Evolutionary conservation across 208 protist species (phyloP).

Genomic region (Angomonas ambiguus): DNA sequence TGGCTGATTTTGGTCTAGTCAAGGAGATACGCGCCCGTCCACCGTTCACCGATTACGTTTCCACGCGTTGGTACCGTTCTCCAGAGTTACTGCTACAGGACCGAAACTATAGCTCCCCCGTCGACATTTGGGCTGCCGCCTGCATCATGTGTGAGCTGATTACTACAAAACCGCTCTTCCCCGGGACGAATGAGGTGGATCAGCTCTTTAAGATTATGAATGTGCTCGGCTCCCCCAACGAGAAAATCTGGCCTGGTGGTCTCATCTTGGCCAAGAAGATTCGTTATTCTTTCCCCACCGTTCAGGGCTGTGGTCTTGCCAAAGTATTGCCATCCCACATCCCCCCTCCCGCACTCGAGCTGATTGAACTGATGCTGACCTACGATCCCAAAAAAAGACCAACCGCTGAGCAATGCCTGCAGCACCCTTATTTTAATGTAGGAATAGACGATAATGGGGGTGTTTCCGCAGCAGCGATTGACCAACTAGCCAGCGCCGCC

Average conservation of each 20-base stretch:
- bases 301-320: slow-evolving; percentile 60
- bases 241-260: slow-evolving; percentile 67
- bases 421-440: slow-evolving; percentile 90
- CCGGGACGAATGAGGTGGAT: slow-evolving; percentile 79
- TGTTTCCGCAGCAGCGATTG: slow-evolving; percentile 28
- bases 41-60: slow-evolving; percentile 95
- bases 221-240: slow-evolving; percentile 74
- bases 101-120: slow-evolving; percentile 90
- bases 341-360: slow-evolving; percentile 87
- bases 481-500: slow-evolving; percentile 45
- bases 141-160: slow-evolving; percentile 98
- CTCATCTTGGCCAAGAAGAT: slow-evolving; percentile 73
- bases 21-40: slow-evolving; percentile 52
- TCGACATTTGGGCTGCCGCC: slow-evolving; percentile 95
- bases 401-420: slow-evolving; percentile 92
- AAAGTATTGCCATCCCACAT: slow-evolving; percentile 65
- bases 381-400: slow-evolving; percentile 95
- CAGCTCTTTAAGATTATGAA: slow-evolving; percentile 81
- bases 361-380: slow-evolving; percentile 90
- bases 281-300: slow-evolving; percentile 65
- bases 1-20: slow-evolving; percentile 92
- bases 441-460: slow-evolving; percentile 51
- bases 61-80: slow-evolving; percentile 98
- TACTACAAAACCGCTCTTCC: slow-evolving; percentile 96
- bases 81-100: slow-evolving; percentile 97